Base-by-base conservation (phyloP, 1,139 yeast genomes). In the Yamadazyma oceani region DNA sequence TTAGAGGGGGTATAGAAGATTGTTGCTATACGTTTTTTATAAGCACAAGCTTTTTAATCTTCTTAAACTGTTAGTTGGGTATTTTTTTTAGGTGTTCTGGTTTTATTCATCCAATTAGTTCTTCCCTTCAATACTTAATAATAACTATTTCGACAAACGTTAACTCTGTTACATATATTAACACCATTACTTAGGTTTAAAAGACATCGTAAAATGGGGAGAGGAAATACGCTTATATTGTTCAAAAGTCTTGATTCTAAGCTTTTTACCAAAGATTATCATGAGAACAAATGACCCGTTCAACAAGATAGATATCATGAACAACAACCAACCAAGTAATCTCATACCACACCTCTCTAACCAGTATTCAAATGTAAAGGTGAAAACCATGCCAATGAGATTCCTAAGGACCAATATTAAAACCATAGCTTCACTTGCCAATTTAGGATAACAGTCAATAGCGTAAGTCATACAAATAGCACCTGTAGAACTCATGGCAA, bases 401-500 rank as follows among this genome's bases (percentile, higher is more conserved):
- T 72, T 72, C 53, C 76, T 60, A 14, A 68, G 41, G 39, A 72
- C 66, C 33, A 70, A 53, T 57, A 71, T 66, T 37, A 69, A 64
- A n/a, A 75, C 81, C 57, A 79, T 65, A 10, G 73, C 73, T 42
- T 75, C 79, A 33, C 75, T 65, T 14, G 75, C 78, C 57, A 80
- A 62, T 26, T 71, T 71, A 19, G 78, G 80, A 48, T 79, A 79
- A 40, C 75, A 66, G 44, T 80, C 85, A 35, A 78, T 66, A 4
- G 77, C 69, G 46, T 79, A 80, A 1, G 81, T 69, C 53, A 79
- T 63, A 36, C 72, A 62, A 38, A 79, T 60, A 2, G 79, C 77
- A 24, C 83, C 83, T 8, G 76, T 67, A 19, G 80, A 63, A 32
- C 73, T 67, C 70, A 75, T 73, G 30, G 81, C 75, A 50, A 78